Conservation (phyloP, 208 protist species). For the Herpetomonas tarakana region DNA sequence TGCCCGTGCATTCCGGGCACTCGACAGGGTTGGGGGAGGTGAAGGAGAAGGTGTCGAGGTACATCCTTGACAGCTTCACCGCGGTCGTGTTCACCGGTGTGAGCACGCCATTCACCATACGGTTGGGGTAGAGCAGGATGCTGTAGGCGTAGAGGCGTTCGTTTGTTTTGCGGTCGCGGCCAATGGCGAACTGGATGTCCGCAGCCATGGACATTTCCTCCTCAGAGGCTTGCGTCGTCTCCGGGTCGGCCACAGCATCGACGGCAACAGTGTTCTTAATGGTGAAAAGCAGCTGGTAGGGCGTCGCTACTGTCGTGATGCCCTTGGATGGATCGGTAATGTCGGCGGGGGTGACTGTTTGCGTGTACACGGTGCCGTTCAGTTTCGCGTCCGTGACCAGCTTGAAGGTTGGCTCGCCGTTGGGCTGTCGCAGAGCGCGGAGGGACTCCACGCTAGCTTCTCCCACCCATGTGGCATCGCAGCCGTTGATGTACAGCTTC, state of each 20-base stretch:
- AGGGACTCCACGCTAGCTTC: constrained; percentile 61
- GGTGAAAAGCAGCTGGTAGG: constrained; percentile 47
- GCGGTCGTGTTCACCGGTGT: constrained; percentile 28
- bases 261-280: constrained; percentile 58
- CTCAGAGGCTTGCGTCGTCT: not conserved
- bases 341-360: constrained; percentile 69
- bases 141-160: constrained; percentile 80
- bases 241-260: constrained; percentile 20
- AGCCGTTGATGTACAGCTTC: constrained; percentile 81
- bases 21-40: constrained; percentile 49
- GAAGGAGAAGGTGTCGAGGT: constrained; percentile 57
- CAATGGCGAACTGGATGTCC: constrained; percentile 61
- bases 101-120: constrained; percentile 21
- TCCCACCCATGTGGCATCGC: constrained; percentile 84
- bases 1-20: constrained; percentile 76
- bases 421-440: constrained; percentile 55
- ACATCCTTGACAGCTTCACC: constrained; percentile 18
- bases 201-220: constrained; percentile 21
- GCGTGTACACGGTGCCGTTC: constrained; percentile 70
- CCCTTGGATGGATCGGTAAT: constrained; percentile 44
- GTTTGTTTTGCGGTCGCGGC: constrained; percentile 27
- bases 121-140: constrained; percentile 65
- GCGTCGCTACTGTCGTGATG: constrained; percentile 31
- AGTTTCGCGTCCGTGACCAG: constrained; percentile 44
- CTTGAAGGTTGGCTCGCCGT: constrained; percentile 59